These are phyloP conservation scores for Phialophora macrospora DNA, from an alignment of 2,329 filamentous ascomycete species.

Conservation along the genomic window DNA sequence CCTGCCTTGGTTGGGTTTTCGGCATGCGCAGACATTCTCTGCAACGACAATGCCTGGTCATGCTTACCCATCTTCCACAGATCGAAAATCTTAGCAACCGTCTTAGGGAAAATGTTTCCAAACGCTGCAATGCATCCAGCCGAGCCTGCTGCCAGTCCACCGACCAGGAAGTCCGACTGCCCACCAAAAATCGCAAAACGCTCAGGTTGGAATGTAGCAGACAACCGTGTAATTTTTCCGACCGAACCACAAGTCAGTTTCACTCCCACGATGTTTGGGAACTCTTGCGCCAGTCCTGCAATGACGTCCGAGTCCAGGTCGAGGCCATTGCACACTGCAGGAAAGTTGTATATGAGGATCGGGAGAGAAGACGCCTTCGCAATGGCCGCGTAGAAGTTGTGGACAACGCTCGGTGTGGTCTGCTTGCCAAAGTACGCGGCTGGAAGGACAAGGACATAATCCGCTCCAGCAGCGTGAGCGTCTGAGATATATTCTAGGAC, in stretches of 20 bases:
- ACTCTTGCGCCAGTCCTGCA: constrained; percentile 56
- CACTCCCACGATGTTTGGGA: constrained; percentile 65
- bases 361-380: constrained; percentile 60
- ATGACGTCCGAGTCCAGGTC: constrained; percentile 70
- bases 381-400: constrained; percentile 64
- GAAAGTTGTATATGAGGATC: constrained; percentile 71
- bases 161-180: constrained; percentile 75
- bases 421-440: constrained; percentile 69
- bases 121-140: constrained; percentile 84
- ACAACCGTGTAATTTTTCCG: constrained; percentile 63
- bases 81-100: constrained; percentile 78
- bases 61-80: constrained; percentile 73
- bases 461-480: constrained; percentile 63
- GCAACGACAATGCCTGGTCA: constrained; percentile 74
- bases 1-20: constrained; percentile 60
- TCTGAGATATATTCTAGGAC: constrained; percentile 65
- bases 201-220: constrained; percentile 57
- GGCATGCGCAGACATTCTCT: constrained; percentile 71
- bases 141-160: constrained; percentile 78
- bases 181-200: constrained; percentile 70
- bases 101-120: constrained; percentile 83
- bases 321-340: constrained; percentile 69
- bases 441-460: constrained; percentile 66
- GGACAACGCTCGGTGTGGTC: constrained; percentile 62
- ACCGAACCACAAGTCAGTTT: constrained; percentile 69